These are phyloP conservation scores for Apiotrichum montevideense DNA, from an alignment of 1,284 basidiomycete species.

Conservation along the genomic window DNA sequence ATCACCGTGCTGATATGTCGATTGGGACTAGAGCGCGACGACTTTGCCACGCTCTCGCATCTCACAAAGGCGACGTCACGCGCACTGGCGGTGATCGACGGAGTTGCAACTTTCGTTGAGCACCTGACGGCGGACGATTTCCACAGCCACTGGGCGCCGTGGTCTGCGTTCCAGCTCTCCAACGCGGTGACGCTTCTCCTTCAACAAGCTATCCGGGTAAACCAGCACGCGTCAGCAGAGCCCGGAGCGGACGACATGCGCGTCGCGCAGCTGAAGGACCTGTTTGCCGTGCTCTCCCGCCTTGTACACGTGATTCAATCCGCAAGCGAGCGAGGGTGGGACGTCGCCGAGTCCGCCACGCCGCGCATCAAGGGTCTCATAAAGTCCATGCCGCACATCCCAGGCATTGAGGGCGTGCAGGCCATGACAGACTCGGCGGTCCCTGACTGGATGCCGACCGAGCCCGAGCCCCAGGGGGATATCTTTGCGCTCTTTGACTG, in stretches of 20 bases:
- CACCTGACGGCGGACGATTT: constrained; percentile 6
- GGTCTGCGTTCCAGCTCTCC: constrained; percentile 13
- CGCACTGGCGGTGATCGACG: constrained; percentile 7
- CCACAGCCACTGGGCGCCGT: constrained; percentile 10
- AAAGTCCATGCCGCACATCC: constrained; percentile 13
- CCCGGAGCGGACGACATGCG: not conserved
- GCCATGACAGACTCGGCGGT: not conserved
- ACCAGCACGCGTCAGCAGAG: not conserved
- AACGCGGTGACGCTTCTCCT: constrained; percentile 14
- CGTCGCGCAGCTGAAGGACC: not conserved
- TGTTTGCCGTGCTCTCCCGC: constrained; percentile 4
- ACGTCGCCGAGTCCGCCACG: constrained; percentile 11
- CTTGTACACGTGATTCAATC: constrained; percentile 7
- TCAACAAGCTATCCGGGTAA: constrained; percentile 14
- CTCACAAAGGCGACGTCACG: constrained; percentile 3
- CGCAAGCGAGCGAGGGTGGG: constrained; percentile 4
- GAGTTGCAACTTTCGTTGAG: constrained; percentile 9
- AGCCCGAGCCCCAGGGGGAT: constrained; percentile 7
- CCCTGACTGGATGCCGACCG: not conserved
- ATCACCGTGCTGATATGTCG: constrained; percentile 15
- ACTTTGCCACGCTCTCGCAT: constrained; percentile 6
- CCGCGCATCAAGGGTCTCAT: constrained; percentile 13
- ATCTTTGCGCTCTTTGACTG: constrained; percentile 18
- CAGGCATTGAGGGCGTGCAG: constrained; percentile 13
- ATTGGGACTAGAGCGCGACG: constrained; percentile 16